phyloP scores from a whole-genome alignment of 2,329 filamentous ascomycete species.

The Curvularia spicifera region DNA sequence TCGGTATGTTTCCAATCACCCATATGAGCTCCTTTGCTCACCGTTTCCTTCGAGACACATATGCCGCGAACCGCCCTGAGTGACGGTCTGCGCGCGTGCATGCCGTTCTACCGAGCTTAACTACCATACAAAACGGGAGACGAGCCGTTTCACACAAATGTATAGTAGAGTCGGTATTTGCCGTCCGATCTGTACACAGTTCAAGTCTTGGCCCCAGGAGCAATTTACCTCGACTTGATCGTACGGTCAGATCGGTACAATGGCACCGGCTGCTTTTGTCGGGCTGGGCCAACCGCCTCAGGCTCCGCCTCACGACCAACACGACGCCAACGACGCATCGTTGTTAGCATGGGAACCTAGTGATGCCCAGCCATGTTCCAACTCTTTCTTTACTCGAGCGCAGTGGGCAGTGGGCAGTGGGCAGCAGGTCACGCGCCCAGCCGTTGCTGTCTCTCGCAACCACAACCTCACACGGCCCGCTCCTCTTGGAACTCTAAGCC shows the following conservation, averaged over 20 bases:
- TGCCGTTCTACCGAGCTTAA: constrained; percentile 1
- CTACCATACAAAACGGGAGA: background rate
- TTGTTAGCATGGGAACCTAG: constrained; percentile 9
- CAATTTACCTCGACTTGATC: constrained; percentile 4
- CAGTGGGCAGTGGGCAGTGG: background rate
- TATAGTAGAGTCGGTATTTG: background rate
- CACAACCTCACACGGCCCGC: constrained; percentile 1
- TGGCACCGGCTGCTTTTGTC: constrained; percentile 8
- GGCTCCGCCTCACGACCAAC: constrained; percentile 24
- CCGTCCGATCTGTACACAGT: background rate
- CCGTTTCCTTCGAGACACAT: constrained; percentile 2
- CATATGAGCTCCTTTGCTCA: background rate
- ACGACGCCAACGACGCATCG: background rate
- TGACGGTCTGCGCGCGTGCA: constrained; percentile 2
- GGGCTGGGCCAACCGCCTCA: constrained; percentile 8
- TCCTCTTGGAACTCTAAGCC: constrained; percentile 17
- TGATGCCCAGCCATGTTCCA: background rate
- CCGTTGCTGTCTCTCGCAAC: background rate
- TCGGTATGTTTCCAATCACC: background rate
- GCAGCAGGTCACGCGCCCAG: background rate
- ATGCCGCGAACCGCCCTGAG: constrained; percentile 5
- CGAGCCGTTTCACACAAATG: background rate
- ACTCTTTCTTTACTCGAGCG: background rate
- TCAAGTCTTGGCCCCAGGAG: background rate
- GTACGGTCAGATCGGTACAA: constrained; percentile 9